A percentile compares a stretch with the other conserved stretches of the same genome.
phyloP scores from a whole-genome alignment of 805 yeast genomes.

The Candida hungchunana region DNA sequence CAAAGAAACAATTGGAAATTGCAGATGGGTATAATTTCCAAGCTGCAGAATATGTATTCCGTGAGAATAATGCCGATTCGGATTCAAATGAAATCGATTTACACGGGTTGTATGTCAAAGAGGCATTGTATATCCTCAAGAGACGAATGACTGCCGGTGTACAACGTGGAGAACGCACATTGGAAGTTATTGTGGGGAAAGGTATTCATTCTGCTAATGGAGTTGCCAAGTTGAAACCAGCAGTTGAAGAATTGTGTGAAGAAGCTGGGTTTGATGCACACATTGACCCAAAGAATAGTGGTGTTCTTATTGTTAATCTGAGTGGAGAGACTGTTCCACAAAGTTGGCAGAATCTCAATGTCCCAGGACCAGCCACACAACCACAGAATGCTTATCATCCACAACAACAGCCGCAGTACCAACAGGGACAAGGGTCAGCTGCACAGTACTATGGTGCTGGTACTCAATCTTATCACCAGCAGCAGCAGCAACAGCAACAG shows the following conservation, averaged over 20 bases:
- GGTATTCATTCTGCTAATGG: constrained; percentile 82
- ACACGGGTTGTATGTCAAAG: constrained; percentile 88
- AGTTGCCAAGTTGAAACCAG: constrained; percentile 85
- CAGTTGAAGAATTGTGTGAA: constrained; percentile 71
- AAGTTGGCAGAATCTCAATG: constrained; percentile 25
- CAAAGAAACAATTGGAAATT: constrained; percentile 52
- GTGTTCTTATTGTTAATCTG: constrained; percentile 73
- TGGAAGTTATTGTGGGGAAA: constrained; percentile 89
- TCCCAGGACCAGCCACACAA: constrained; percentile 21
- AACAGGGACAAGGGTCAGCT: constrained; percentile 15
- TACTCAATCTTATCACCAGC: constrained; percentile 13
- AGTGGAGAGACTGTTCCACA: constrained; percentile 42
- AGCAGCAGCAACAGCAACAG: constrained; percentile 18
- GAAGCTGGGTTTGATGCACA: constrained; percentile 58
- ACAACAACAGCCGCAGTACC: constrained; percentile 18
- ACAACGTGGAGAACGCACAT: constrained; percentile 49
- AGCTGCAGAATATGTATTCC: constrained; percentile 89
- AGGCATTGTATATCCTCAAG: constrained; percentile 75
- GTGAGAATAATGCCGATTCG: constrained; percentile 86
- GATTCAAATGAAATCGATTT: constrained; percentile 82
- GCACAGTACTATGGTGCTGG: constrained; percentile 15
- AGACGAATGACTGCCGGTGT: constrained; percentile 67
- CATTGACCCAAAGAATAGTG: constrained; percentile 69
- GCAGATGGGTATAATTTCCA: constrained; percentile 69
- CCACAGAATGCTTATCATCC: constrained; percentile 23